Conservation (phyloP, 2,329 filamentous ascomycete genomes). For the Botrytis fragariae region DNA sequence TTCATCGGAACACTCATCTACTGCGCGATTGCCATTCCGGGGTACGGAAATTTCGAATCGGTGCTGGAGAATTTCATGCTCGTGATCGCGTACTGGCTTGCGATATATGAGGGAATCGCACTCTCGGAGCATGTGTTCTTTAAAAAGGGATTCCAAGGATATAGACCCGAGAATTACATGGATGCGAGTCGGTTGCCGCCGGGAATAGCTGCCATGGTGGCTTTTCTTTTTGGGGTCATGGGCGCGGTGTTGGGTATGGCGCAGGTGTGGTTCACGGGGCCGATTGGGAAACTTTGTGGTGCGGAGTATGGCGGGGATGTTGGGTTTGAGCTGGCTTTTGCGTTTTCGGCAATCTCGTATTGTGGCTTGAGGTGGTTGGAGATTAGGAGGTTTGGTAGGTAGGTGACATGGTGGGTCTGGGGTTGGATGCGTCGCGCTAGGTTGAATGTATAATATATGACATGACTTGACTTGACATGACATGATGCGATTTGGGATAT, state of each 20-base stretch:
- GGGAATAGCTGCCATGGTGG: slow-evolving; percentile 59
- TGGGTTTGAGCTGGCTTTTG: slow-evolving; percentile 65
- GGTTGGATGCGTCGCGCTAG: not conserved
- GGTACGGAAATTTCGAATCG: slow-evolving; percentile 61
- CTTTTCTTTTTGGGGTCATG: slow-evolving; percentile 62
- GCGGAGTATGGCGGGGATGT: slow-evolving; percentile 50
- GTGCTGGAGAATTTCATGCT: slow-evolving; percentile 71
- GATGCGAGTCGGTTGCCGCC: slow-evolving; percentile 56
- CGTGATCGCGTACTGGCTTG: slow-evolving; percentile 69
- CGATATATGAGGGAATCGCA: slow-evolving; percentile 65
- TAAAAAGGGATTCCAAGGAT: slow-evolving; percentile 59
- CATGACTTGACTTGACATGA: not conserved
- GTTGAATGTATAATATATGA: not conserved
- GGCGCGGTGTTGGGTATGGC: slow-evolving; percentile 70
- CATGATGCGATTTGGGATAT: not conserved
- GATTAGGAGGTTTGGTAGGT: slow-evolving; percentile 43
- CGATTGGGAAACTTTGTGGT: slow-evolving; percentile 52
- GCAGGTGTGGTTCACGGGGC: slow-evolving; percentile 67
- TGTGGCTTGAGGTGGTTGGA: slow-evolving; percentile 44
- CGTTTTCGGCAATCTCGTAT: slow-evolving; percentile 55
- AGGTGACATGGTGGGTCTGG: slow-evolving; percentile 19
- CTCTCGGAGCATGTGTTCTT: slow-evolving; percentile 51
- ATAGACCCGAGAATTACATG: slow-evolving; percentile 58
- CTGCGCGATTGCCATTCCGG: slow-evolving; percentile 67
- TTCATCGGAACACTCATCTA: slow-evolving; percentile 60